Base-by-base conservation (phyloP, 106 monocot species). In the Dioscorea alata region DNA sequence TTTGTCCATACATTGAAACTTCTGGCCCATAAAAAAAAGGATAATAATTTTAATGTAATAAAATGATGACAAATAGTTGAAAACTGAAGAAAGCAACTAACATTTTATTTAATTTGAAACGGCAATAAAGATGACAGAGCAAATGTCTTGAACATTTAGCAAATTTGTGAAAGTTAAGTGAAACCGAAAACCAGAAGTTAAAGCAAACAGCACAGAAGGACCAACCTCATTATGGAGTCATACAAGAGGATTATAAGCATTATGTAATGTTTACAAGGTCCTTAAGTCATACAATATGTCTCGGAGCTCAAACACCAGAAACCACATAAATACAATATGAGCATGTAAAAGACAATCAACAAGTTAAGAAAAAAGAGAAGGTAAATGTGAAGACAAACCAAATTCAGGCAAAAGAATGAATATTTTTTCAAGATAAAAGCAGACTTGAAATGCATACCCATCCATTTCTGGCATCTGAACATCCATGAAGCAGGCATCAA, bases 391-490 rank as follows among this genome's bases (percentile, higher is more conserved):
- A 12, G 32, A 32, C 33, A 12, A 18, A 22, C 21, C 23, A 62
- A 63, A 31, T 12, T 14, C 13, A 13, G 12, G 12, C 57, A 69
- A 13, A 20, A 12, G 14, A 56, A 62, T 20, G 4, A 10, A 49
- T 17, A 35, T 17, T 23, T 52, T 16, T 42, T 42, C 42, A 9
- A 12, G 12, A 66, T 50, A 24, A 16, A 60, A 13, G 21, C 57
- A 67, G 48, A 12, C 9, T n/a, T 21, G 19, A 15, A 57, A 53
- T 50, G 67, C 84, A 49, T 85, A 97, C 97, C 97, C 97, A 70
- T 97, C 97, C 97, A 97, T 97, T 70, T 97, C 97, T 59, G 97
- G 97, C 97, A 97, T 97, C 78, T 97, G 97, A 66, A 97, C 87
- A 81, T 97, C 97, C 97, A 97, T 97, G 64, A 97, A 92, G 66